Evolutionary conservation across 768 basidiomycete genomes (phyloP).

Genomic region (Leccinum ochraceum): DNA sequence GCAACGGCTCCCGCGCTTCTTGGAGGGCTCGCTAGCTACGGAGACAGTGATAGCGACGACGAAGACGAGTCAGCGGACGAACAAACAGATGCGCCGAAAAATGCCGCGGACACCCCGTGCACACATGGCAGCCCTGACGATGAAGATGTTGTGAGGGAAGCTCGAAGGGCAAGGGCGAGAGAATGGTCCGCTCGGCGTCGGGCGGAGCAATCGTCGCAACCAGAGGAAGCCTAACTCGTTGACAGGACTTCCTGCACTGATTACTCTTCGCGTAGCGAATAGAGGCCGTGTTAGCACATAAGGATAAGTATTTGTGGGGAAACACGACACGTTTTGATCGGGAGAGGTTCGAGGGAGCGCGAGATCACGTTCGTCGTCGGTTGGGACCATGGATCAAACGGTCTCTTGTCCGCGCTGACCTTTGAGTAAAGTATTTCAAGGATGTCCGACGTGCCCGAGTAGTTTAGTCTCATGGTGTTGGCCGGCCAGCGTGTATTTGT

Average conservation of each 20-base stretch:
- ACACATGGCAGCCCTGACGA: background rate
- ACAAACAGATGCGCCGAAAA: conserved; percentile 7
- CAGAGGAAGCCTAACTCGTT: conserved; percentile 8
- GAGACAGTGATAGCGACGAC: conserved; percentile 50
- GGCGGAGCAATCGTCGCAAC: conserved; percentile 17
- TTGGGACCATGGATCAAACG: too few species aligned
- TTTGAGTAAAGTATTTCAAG: too few species aligned
- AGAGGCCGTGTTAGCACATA: background rate
- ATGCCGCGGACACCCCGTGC: background rate
- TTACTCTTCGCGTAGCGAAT: too few species aligned
- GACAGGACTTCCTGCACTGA: too few species aligned
- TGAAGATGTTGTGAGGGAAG: conserved; percentile 38
- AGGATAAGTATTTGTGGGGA: background rate
- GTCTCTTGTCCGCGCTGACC: too few species aligned
- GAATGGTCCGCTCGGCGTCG: conserved; percentile 59
- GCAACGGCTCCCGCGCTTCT: conserved; percentile 32
- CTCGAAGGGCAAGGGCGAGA: conserved; percentile 54
- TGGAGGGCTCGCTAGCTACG: conserved; percentile 61
- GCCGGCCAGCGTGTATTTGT: conserved; percentile 7
- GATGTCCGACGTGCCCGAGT: background rate
- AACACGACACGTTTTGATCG: conserved; percentile 1
- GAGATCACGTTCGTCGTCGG: too few species aligned
- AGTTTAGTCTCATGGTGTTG: background rate
- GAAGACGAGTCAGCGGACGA: conserved; percentile 31
- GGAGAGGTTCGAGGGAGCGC: background rate